Base-by-base conservation (phyloP, 1,284 basidiomycete species). In the Sphagnurus paluster region DNA sequence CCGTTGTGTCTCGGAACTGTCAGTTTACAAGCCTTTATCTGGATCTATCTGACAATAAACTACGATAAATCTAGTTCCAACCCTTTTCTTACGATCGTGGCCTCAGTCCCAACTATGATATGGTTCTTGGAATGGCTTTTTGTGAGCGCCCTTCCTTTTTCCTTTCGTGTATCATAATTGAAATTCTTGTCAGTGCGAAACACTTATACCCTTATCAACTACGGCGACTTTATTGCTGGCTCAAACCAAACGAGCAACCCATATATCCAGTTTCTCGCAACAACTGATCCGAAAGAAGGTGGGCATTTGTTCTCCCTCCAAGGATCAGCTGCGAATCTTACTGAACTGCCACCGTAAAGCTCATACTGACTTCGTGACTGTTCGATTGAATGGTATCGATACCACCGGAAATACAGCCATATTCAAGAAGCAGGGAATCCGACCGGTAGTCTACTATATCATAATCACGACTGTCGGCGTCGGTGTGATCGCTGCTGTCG, bases 201-300 rank as follows among this genome's bases (percentile, higher is more conserved):
- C 42, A 69, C 75, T 4, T 85, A 84, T 58, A 64, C 74, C 4
- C 63, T 83, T 8, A 70, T 85, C 57, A 72, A 84, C 58, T 84
- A 77, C 55, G 82, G 82, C 26, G 71, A 81, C 62, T 76, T 79
- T 56, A 56, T 83, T 44, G 52, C 70, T 14, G 71, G 69, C 17
- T 64, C 65, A 10, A 60, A 65, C 25, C 52, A 56, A 16, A 64
- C 63, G 19, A 64, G 60, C 20, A 61, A 66, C 21, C 82, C 84
- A 2, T 87, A 75, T 61, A 68, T 86, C 17, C 84, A 86, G 52
- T 65, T 87, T 23, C 70, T 83, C 20, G 72, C 82, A 1, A 63
- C 72, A 8, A 82, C 79, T 4, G 65, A 75, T 44, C 55, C 62
- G 14, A 56, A 63, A 2, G 56, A 71, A 62, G 70, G 70, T 68